These are phyloP conservation scores for Ogataea pignaliae DNA, from an alignment of 805 yeast species.

Conservation along the genomic window DNA sequence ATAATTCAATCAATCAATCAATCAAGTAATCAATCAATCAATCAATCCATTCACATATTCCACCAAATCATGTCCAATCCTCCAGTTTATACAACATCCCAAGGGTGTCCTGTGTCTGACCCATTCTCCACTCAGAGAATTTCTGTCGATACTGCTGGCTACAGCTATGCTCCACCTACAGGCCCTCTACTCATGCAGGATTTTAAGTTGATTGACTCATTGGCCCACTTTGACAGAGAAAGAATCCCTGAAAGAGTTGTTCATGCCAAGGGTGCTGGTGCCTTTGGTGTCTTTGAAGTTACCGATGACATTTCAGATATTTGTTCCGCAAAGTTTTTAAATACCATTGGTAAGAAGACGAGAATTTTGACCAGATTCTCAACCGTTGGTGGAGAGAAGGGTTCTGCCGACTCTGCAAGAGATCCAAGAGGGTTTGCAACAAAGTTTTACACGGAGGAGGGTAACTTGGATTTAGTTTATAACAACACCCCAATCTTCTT, in stretches of 20 bases:
- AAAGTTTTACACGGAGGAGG: slow-evolving; percentile 79
- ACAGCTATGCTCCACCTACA: slow-evolving; percentile 27
- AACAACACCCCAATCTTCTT: slow-evolving; percentile 86
- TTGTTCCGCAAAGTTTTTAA: slow-evolving; percentile 65
- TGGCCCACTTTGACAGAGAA: slow-evolving; percentile 87
- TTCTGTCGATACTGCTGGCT: slow-evolving; percentile 43
- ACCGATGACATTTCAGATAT: slow-evolving; percentile 80
- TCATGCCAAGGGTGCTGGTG: slow-evolving; percentile 93
- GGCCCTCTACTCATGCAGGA: slow-evolving; percentile 84
- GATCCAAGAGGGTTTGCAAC: slow-evolving; percentile 85
- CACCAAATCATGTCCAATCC: slow-evolving; percentile 30
- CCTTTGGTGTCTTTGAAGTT: slow-evolving; percentile 80
- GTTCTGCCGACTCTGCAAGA: slow-evolving; percentile 78
- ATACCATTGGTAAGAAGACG: slow-evolving; percentile 75
- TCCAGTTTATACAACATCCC: slow-evolving; percentile 65
- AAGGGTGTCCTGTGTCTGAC: slow-evolving; percentile 73
- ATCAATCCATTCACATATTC: not conserved
- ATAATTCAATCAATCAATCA: no score
- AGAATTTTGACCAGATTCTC: slow-evolving; percentile 72
- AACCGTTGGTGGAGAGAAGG: slow-evolving; percentile 83
- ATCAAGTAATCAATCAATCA: no score
- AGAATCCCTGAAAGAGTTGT: slow-evolving; percentile 91
- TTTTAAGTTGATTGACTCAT: slow-evolving; percentile 70
- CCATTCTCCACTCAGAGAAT: slow-evolving; percentile 74
- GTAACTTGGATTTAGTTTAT: slow-evolving; percentile 79